Base-by-base conservation (phyloP, 805 yeast species). In the Cyberlindnera maclurae region DNA sequence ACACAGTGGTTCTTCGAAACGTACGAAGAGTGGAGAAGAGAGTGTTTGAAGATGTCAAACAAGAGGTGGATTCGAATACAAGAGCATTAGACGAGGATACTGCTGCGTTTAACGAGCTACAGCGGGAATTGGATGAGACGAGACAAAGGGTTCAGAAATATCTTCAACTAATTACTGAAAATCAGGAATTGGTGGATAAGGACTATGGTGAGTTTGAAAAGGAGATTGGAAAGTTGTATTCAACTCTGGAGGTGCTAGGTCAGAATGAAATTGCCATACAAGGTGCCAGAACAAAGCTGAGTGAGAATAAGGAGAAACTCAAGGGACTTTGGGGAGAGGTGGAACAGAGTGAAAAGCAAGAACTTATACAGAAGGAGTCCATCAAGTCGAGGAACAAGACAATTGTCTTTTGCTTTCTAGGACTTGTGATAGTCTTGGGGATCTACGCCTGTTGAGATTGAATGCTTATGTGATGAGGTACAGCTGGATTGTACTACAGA, bases 261-360 rank as follows among this genome's bases (percentile, higher is more conserved):
- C 40, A 36, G 12, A 42, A 42, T 22, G 52, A 49, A 31, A 5
- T 2, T 2, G 35, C 31, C 7, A 17, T 49, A 10, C 33, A 32
- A 3, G 22, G 11, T 2, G 38, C 46, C 9, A 44, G 52, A 16
- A 29, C 29, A 1, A 39, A 39, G 18, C 34, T 49, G 33, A 13
- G 34, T 31, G 22, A 35, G 27, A 38, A 37, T 15, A 49, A 49
- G 39, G 28, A 17, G n/a, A 44, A 40, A 22, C 35, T 49, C 17
- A 43, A 40, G 18, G 33, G 33, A 3, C 31, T 49, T 10, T 44
- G 42, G 18, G 7, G 11, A 11, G 15, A 40, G 2, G 46, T 46
- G 22, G 47, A 45, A 15, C 26, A 31, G 3, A 37, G 34, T 15
- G 52, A 49, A 26, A 26, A 30, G n/a, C 5, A 39, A 9, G 37